Evolutionary conservation across 208 protist genomes (phyloP).

Genomic region (Entamoeba invadens): DNA sequence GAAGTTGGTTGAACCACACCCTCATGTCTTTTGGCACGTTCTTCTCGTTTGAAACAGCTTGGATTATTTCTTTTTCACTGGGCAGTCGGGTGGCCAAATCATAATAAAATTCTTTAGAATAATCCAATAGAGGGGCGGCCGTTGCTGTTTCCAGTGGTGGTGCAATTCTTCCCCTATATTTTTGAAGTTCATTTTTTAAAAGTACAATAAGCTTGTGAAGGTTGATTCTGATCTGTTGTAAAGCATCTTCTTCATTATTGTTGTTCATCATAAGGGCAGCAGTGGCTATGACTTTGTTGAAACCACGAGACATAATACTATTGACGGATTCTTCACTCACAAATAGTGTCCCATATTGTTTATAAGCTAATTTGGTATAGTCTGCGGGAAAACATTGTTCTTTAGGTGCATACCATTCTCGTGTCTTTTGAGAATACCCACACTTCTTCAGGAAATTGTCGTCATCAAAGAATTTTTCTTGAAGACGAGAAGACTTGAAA

Average conservation of each 20-base stretch:
- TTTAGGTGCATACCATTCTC: neutral
- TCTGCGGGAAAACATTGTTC: neutral
- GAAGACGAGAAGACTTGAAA: neutral
- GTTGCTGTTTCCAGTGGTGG: neutral
- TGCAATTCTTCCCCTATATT: neutral
- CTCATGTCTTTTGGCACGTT: neutral
- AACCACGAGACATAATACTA: neutral
- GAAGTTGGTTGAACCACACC: neutral
- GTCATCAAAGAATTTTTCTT: neutral
- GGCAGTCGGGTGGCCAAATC: neutral
- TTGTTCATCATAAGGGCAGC: neutral
- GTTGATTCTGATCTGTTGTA: neutral
- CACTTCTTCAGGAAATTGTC: neutral
- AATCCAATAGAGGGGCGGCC: neutral
- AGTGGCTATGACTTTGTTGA: neutral
- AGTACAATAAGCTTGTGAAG: neutral
- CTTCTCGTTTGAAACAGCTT: neutral
- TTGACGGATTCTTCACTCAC: neutral
- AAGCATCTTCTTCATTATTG: neutral
- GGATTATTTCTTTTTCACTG: neutral
- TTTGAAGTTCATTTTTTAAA: neutral
- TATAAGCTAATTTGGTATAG: neutral
- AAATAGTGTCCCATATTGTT: neutral
- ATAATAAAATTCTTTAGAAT: neutral
- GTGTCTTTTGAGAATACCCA: neutral